A percentile compares a stretch with the other conserved stretches of the same genome.
These are phyloP conservation scores for Tremella mesenterica DNA, from an alignment of 768 basidiomycete genomes.

Conservation along the genomic window DNA sequence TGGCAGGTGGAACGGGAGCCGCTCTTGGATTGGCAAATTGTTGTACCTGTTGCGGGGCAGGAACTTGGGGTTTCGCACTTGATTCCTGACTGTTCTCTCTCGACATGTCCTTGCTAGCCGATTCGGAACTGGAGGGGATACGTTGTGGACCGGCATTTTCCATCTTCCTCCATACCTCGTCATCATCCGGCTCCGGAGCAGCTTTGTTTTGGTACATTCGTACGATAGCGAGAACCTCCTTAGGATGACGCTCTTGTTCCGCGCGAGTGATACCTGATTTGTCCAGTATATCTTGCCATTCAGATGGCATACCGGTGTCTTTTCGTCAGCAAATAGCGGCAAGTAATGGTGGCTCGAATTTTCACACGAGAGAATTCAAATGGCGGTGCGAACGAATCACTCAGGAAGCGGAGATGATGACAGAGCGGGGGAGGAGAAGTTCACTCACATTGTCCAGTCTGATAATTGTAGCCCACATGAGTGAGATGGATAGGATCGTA, in stretches of 20 bases:
- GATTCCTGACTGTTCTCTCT: slow-evolving; percentile 31
- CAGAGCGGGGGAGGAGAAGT: neutral
- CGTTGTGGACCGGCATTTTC: slow-evolving; percentile 25
- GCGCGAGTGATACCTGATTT: slow-evolving; percentile 87
- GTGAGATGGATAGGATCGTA: slow-evolving; percentile 99
- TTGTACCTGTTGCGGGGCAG: slow-evolving; percentile 8
- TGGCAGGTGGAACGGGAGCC: slow-evolving; percentile 38
- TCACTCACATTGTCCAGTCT: slow-evolving; percentile 73
- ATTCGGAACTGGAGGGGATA: slow-evolving; percentile 9
- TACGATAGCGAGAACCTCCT: slow-evolving; percentile 86
- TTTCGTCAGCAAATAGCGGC: neutral
- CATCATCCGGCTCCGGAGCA: slow-evolving; percentile 48
- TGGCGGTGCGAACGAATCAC: too few species aligned
- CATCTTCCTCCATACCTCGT: slow-evolving; percentile 50
- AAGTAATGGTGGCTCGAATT: neutral
- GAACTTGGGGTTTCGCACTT: neutral
- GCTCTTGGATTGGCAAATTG: slow-evolving; percentile 42
- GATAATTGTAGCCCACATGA: slow-evolving; percentile 97
- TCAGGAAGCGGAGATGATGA: too few species aligned
- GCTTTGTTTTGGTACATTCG: slow-evolving; percentile 86
- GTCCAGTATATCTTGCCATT: slow-evolving; percentile 89
- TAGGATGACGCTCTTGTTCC: slow-evolving; percentile 96
- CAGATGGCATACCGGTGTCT: slow-evolving; percentile 75
- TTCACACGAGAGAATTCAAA: too few species aligned
- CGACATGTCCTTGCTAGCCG: slow-evolving; percentile 22